Evolutionary conservation across 495 filamentous ascomycete genomes (phyloP).

Genomic region (Trichocladium antarcticum): DNA sequence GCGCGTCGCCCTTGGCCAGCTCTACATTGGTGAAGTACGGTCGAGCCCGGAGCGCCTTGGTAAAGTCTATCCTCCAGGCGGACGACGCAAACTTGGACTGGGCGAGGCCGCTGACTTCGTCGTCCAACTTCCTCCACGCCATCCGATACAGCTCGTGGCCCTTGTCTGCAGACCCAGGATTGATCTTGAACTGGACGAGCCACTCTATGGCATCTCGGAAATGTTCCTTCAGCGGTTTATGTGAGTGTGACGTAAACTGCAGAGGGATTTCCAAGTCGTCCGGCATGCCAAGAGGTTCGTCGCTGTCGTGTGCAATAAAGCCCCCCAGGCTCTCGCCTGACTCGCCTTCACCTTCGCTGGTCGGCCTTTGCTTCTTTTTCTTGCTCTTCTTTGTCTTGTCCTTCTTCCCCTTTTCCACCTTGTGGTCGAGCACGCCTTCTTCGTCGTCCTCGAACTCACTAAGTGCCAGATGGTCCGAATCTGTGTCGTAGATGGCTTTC

Average conservation of each 20-base stretch:
- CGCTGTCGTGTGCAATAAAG: slow-evolving; percentile 59
- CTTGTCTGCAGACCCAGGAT: slow-evolving; percentile 52
- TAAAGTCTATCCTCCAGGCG: slow-evolving; percentile 60
- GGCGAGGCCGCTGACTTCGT: slow-evolving; percentile 56
- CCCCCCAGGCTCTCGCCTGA: slow-evolving; percentile 56
- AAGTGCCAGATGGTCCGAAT: slow-evolving; percentile 30
- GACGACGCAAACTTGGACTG: slow-evolving; percentile 63
- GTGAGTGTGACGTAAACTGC: slow-evolving; percentile 54
- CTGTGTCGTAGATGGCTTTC: slow-evolving; percentile 34
- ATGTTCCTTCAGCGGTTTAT: slow-evolving; percentile 60
- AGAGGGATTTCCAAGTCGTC: slow-evolving; percentile 50
- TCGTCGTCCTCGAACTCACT: slow-evolving; percentile 42
- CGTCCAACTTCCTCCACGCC: slow-evolving; percentile 63
- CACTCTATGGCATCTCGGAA: slow-evolving; percentile 73
- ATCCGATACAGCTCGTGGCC: slow-evolving; percentile 54
- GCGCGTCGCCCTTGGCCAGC: slow-evolving; percentile 16
- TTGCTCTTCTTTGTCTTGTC: slow-evolving; percentile 6
- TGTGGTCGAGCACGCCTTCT: slow-evolving; percentile 16
- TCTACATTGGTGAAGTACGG: slow-evolving; percentile 35
- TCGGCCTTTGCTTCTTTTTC: not conserved
- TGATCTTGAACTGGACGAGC: slow-evolving; percentile 63
- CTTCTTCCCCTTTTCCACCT: slow-evolving; percentile 7
- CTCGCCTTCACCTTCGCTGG: slow-evolving; percentile 21
- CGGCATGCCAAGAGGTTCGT: slow-evolving; percentile 52
- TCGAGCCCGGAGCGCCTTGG: slow-evolving; percentile 50